Percentiles rank a stretch among this genome's conserved stretches.
These are phyloP conservation scores for Salix exigua DNA, from an alignment of 345 rosid species.

Conservation along the genomic window DNA sequence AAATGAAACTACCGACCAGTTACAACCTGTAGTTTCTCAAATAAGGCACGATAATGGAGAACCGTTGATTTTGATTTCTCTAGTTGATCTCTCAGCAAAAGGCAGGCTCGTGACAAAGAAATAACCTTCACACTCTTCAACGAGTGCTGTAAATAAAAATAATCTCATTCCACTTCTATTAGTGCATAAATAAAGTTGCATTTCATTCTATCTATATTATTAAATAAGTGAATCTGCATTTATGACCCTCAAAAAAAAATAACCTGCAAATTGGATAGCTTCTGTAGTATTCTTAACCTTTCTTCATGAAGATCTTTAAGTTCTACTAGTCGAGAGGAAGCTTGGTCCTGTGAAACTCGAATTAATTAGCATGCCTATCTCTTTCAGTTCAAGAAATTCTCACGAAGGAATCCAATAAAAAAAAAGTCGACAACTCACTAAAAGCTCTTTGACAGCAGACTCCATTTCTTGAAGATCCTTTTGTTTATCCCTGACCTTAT, in stretches of 20 bases:
- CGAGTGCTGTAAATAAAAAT: conserved; percentile 51
- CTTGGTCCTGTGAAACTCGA: conserved; percentile 58
- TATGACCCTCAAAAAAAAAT: not conserved
- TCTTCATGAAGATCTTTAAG: conserved; percentile 70
- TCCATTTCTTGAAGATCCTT: conserved; percentile 75
- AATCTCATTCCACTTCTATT: conserved; percentile 17
- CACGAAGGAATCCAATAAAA: conserved; percentile 12
- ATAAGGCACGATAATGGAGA: conserved; percentile 57
- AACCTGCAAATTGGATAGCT: conserved; percentile 67
- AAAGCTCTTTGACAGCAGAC: conserved; percentile 54
- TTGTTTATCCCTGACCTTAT: conserved; percentile 64
- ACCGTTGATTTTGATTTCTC: conserved; percentile 71
- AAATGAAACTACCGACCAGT: conserved; percentile 56
- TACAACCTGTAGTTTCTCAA: conserved; percentile 95
- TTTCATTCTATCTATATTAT: conserved; percentile 19
- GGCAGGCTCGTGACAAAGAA: conserved; percentile 61
- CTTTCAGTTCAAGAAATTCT: conserved; percentile 15
- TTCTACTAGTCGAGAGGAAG: conserved; percentile 60
- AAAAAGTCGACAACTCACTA: conserved; percentile 39
- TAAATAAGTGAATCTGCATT: conserved; percentile 16
- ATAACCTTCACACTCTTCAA: conserved; percentile 64
- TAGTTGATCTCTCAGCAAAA: conserved; percentile 63
- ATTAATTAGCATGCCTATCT: conserved; percentile 11
- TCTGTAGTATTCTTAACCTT: conserved; percentile 59
- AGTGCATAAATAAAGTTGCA: conserved; percentile 14